Evolutionary conservation across 305 asterid species (phyloP), one percentile per base, ranked within the genome.

Genomic region (Fraxinus greggii): DNA sequence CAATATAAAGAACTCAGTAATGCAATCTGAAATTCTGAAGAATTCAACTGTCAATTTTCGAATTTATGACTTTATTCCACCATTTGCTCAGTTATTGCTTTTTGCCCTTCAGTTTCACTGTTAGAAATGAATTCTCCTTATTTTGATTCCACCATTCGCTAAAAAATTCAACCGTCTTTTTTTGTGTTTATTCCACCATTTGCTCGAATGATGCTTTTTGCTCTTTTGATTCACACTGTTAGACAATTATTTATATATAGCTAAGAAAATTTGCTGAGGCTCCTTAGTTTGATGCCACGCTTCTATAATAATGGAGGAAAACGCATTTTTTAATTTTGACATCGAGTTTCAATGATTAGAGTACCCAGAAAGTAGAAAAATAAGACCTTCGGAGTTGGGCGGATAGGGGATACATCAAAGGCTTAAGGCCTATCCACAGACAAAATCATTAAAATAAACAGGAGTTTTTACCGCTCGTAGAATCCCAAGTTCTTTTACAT

Each of bases 401-500:
- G 6, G 10, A 8, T 56, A 3, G 13, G 67, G 23, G 6, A 19
- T 8, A 19, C 12, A 23, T 19, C 2, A 56, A 56, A 7, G 15
- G 32, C 72, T 24, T 9, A 63, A 63, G 6, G 17, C 2, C 5
- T 24, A 24, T 7, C 32, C 17, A 24, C 72, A 23, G 31, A 63
- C 17, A 63, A 7, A 24, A 7, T 24, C 72, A 63, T 63, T 63
- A 63, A 24, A 17, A 13, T 9, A 54, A 65, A 76, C 67, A 69
- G 13, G 21, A 65, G 31, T 29, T 12, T 19, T 3, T 77, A 19
- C 61, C 73, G 74, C 75, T 74, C 75, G 29, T 79, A 72, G 76
- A 63, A 77, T 48, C 54, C 82, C 19, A 36, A 79, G 33, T 24
- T 54, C 28, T 61, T 81, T 72, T 26, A 35, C 21, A n/a, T 19